These are phyloP conservation scores for Anthracocystis setariae DNA, from an alignment of 1,284 basidiomycete genomes.

Conservation along the genomic window DNA sequence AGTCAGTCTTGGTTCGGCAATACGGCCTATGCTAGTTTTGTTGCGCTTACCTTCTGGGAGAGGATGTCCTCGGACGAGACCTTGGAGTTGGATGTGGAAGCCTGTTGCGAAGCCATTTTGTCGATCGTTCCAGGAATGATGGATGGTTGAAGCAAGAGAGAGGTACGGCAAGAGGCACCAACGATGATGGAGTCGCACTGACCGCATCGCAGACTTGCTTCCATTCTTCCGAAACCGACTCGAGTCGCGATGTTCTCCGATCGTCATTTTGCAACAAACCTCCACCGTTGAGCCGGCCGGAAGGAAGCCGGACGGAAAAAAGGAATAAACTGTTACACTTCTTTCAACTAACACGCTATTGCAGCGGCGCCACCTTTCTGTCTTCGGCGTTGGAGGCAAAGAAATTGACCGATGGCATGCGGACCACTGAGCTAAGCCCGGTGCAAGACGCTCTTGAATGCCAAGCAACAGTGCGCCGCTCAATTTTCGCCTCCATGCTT, in stretches of 20 bases:
- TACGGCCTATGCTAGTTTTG: background rate
- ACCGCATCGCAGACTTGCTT: constrained; percentile 2
- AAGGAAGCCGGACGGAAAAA: too few species aligned
- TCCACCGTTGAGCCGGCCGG: constrained; percentile 31
- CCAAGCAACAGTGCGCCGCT: background rate
- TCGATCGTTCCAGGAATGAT: constrained; percentile 1
- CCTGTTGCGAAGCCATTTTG: constrained; percentile 43
- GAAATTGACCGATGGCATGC: too few species aligned
- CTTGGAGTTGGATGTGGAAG: constrained; percentile 46
- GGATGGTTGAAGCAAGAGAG: background rate
- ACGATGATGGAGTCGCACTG: constrained; percentile 3
- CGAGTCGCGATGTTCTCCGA: constrained; percentile 27
- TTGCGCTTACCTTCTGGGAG: constrained; percentile 78
- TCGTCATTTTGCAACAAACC: constrained; percentile 21
- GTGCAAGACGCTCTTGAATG: background rate
- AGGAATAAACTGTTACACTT: too few species aligned
- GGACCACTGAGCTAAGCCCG: background rate
- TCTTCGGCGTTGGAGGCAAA: constrained; percentile 7
- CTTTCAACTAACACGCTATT: too few species aligned
- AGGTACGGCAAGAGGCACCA: too few species aligned
- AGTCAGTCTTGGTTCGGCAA: background rate
- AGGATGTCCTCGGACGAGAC: constrained; percentile 85
- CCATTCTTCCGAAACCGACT: constrained; percentile 5
- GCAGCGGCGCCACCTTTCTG: too few species aligned
- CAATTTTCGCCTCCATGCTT: background rate